phyloP scores from a whole-genome alignment of 352 stramenopile genomes.

The Phytophthora pini region DNA sequence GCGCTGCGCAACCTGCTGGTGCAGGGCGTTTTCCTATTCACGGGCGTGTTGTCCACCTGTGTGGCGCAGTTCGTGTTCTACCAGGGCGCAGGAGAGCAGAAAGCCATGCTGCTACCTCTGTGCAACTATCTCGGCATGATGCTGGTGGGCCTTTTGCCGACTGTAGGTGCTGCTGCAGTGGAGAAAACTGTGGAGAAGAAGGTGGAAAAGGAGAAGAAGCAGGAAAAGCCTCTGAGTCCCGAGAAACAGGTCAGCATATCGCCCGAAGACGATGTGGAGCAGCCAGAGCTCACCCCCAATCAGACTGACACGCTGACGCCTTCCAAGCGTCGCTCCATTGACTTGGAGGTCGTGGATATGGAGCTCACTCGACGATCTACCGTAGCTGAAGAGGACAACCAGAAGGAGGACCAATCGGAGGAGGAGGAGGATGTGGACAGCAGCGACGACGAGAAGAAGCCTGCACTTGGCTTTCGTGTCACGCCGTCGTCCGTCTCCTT shows the following conservation, averaged over 20 bases:
- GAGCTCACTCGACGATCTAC: conserved; percentile 60
- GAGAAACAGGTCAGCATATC: conserved; percentile 2
- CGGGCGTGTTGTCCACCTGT: conserved; percentile 87
- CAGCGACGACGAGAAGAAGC: conserved; percentile 33
- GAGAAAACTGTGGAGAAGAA: conserved; percentile 9
- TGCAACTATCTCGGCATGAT: conserved; percentile 91
- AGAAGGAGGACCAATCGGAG: conserved; percentile 25
- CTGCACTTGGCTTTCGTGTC: conserved; percentile 17
- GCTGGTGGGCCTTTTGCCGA: conserved; percentile 75
- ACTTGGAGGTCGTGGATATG: conserved; percentile 32
- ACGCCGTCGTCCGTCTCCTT: conserved; percentile 43
- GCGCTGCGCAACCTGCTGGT: conserved; percentile 37
- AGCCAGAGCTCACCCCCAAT: conserved; percentile 34
- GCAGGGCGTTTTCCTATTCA: conserved; percentile 79
- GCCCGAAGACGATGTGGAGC: conserved; percentile 37
- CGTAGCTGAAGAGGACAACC: conserved; percentile 22
- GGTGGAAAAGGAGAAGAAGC: conserved; percentile 2
- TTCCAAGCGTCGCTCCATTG: conserved; percentile 12
- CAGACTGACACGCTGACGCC: conserved; percentile 20
- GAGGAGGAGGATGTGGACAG: conserved; percentile 18
- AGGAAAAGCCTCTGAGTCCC: not conserved
- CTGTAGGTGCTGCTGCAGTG: conserved; percentile 8
- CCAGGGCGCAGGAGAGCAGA: conserved; percentile 80
- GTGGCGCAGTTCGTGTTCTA: conserved; percentile 89
- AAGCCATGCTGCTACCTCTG: conserved; percentile 85